Evolutionary conservation across 2,329 filamentous ascomycete species (phyloP).

Genomic region (Didymella exigua): DNA sequence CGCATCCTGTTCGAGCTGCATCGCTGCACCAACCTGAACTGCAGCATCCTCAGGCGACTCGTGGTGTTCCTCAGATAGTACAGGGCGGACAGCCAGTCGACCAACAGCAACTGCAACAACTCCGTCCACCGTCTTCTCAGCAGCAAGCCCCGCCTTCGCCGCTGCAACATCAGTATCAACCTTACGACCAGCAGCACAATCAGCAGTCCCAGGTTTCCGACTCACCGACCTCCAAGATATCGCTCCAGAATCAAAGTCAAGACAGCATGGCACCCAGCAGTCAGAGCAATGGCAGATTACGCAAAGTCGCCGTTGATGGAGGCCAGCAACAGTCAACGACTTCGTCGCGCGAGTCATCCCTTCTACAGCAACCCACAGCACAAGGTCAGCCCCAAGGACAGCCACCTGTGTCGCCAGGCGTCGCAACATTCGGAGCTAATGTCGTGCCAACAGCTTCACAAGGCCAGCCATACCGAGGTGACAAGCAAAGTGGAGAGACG

Average conservation of each 20-base stretch:
- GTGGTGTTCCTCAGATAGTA: slow-evolving; percentile 38
- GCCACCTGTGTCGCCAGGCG: slow-evolving; percentile 45
- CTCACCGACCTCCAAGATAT: slow-evolving; percentile 33
- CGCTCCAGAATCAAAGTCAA: slow-evolving; percentile 39
- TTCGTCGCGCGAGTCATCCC: slow-evolving; percentile 44
- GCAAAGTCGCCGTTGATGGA: slow-evolving; percentile 44
- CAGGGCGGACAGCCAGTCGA: slow-evolving; percentile 38
- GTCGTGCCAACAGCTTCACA: slow-evolving; percentile 53
- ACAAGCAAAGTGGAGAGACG: slow-evolving; percentile 44
- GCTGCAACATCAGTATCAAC: slow-evolving; percentile 41
- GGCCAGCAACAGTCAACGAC: slow-evolving; percentile 37
- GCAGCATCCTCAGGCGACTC: slow-evolving; percentile 40
- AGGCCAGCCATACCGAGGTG: slow-evolving; percentile 51
- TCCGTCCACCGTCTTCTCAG: slow-evolving; percentile 43
- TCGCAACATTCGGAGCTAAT: slow-evolving; percentile 53
- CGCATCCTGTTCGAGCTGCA: slow-evolving; percentile 31
- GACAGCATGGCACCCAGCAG: slow-evolving; percentile 42
- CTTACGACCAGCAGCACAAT: slow-evolving; percentile 41
- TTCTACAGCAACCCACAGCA: slow-evolving; percentile 41
- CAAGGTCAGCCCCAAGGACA: slow-evolving; percentile 47
- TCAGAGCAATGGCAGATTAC: slow-evolving; percentile 38
- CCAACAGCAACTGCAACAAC: slow-evolving; percentile 38
- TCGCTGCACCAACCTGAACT: slow-evolving; percentile 43
- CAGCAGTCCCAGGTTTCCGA: slow-evolving; percentile 35
- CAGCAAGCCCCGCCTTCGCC: slow-evolving; percentile 45